Evolutionary conservation across 805 yeast genomes (phyloP).

Genomic region (Starmerella riodocensis): DNA sequence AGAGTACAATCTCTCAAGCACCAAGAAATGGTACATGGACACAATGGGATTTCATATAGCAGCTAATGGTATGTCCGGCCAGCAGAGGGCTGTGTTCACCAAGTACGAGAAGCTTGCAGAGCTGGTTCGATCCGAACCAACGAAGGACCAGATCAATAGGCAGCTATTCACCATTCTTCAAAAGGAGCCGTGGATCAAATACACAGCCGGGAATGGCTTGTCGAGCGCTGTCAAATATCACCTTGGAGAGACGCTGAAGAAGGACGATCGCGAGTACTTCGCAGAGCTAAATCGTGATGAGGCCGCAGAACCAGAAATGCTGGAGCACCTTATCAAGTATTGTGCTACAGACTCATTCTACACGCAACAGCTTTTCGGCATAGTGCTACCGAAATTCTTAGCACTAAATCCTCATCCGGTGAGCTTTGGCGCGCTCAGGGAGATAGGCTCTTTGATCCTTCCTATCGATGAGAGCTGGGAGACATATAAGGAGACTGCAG

Average conservation of each 20-base stretch:
- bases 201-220: slow-evolving; percentile 65
- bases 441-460: slow-evolving; percentile 56
- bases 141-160: no score
- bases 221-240: slow-evolving; percentile 69
- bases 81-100: slow-evolving; percentile 71
- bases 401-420: slow-evolving; percentile 82
- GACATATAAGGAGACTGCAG: slow-evolving; percentile 55
- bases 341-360: slow-evolving; percentile 76
- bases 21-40: slow-evolving; percentile 72
- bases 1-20: slow-evolving; percentile 55
- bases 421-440: slow-evolving; percentile 73
- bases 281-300: slow-evolving; percentile 39
- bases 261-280: slow-evolving; percentile 54
- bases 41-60: slow-evolving; percentile 91
- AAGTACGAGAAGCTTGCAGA: slow-evolving; percentile 23
- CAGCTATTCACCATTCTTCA: slow-evolving; percentile 33
- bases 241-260: slow-evolving; percentile 55
- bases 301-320: slow-evolving; percentile 36
- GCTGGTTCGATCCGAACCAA: no score
- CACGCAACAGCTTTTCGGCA: slow-evolving; percentile 56
- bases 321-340: slow-evolving; percentile 53
- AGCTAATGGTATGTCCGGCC: slow-evolving; percentile 79
- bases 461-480: slow-evolving; percentile 73
- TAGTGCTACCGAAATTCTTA: slow-evolving; percentile 56
- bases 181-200: slow-evolving; percentile 69